These are phyloP conservation scores for Neckera pumila DNA, from an alignment of 225 moss, liverwort and hornwort species.

Conservation along the genomic window DNA sequence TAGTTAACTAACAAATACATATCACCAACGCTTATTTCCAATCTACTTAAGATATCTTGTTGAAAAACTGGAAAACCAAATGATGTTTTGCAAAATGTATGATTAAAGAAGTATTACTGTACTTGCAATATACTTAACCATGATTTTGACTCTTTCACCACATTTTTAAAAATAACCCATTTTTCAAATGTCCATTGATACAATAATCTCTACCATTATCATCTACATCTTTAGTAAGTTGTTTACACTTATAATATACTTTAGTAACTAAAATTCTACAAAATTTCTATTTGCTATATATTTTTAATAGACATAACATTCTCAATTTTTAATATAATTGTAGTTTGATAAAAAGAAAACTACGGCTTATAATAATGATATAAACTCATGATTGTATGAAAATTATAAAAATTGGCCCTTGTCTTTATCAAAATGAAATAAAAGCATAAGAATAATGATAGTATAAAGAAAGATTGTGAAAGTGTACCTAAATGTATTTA, in stretches of 20 bases:
- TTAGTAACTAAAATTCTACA: background rate
- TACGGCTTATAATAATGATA: background rate
- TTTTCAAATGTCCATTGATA: background rate
- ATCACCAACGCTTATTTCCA: too few species aligned
- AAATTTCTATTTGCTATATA: background rate
- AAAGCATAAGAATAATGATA: background rate
- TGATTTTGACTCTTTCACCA: background rate
- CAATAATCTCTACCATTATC: background rate
- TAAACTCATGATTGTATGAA: background rate
- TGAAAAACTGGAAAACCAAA: background rate
- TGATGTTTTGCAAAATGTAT: background rate
- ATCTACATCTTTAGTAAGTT: background rate
- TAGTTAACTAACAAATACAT: too few species aligned
- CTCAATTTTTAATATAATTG: too few species aligned
- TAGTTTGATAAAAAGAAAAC: background rate
- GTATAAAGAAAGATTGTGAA: too few species aligned
- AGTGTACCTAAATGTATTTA: too few species aligned
- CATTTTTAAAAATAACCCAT: background rate
- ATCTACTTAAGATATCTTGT: background rate
- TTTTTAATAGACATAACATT: background rate
- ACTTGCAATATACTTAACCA: background rate
- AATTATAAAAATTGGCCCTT: background rate
- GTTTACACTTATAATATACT: accelerated
- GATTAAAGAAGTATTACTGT: background rate
- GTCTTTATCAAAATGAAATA: background rate